Evolutionary conservation across 2,329 filamentous ascomycete genomes (phyloP).

Genomic region (Hypomyces rosellus): DNA sequence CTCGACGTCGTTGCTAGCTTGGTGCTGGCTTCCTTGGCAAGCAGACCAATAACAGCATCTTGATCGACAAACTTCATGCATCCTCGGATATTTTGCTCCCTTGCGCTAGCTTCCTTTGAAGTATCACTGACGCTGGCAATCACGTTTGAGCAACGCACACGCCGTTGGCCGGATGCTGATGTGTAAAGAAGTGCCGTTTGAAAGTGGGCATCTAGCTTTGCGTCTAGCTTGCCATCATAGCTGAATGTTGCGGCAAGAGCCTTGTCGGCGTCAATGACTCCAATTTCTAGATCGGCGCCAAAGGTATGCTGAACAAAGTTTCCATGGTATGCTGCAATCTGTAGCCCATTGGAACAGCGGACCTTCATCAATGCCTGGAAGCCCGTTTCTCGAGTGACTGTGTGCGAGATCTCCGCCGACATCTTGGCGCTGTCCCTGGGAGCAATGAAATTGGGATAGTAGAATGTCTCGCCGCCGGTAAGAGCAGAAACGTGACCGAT

Average conservation of each 20-base stretch:
- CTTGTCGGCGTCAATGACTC: constrained; percentile 88
- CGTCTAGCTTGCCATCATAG: constrained; percentile 95
- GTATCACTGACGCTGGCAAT: constrained; percentile 84
- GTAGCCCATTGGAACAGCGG: constrained; percentile 90
- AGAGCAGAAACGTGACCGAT: constrained; percentile 80
- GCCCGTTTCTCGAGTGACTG: constrained; percentile 82
- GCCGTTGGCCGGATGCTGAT: constrained; percentile 77
- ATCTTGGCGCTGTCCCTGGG: constrained; percentile 80
- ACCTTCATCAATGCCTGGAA: constrained; percentile 98
- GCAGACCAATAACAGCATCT: constrained; percentile 79
- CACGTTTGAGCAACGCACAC: constrained; percentile 87
- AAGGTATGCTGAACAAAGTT: constrained; percentile 96
- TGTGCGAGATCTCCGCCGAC: constrained; percentile 77
- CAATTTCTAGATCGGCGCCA: constrained; percentile 89
- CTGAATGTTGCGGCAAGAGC: constrained; percentile 85
- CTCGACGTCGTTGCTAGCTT: constrained; percentile 65
- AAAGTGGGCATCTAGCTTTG: constrained; percentile 95
- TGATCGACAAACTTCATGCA: constrained; percentile 92
- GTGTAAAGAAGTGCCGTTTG: constrained; percentile 94
- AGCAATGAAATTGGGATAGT: constrained; percentile 92
- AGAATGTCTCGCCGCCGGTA: constrained; percentile 93
- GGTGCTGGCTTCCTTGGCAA: constrained; percentile 91
- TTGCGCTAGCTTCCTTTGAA: constrained; percentile 32
- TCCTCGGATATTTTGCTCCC: constrained; percentile 59
- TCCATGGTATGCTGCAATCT: constrained; percentile 89